Base-by-base conservation (phyloP, 176 grass and related monocot species). In the Oryza glumipatula region DNA sequence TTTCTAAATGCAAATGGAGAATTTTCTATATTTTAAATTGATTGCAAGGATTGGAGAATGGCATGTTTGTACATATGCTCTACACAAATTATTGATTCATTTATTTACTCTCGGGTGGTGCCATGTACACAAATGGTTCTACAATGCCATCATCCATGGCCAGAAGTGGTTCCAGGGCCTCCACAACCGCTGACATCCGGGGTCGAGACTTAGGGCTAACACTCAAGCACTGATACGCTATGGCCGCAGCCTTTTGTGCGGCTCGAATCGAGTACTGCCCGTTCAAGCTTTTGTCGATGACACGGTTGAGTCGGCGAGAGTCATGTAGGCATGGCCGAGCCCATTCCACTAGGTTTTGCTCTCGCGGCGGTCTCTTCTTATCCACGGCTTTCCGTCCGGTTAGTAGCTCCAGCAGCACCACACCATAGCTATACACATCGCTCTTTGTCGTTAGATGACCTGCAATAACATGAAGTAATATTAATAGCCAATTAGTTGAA, bases 271-370 rank as follows among this genome's bases (percentile, higher is more conserved):
- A 87, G 89, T 86, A 89, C 41, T 85, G 86, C 4, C 89, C 84
- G 7, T 65, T 70, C 21, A 94, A 24, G 8, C 33, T 80, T n/a
- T 35, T 52, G 39, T 94, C 92, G 77, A 94, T 73, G 52, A 85
- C 74, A 6, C 89, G 87, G 19, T 21, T n/a, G 1, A 94, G 89
- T 15, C 88, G 83, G 12, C 86, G 84, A 5, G 80, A 5, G 32
- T 89, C 85, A 23, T 74, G 83, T 0, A 92, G 87, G 68, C 78
- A 76, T 2, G 87, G 87, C 24, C 87, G 78, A 9, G 90, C 90
- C 92, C 92, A 94, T 1, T 94, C 87, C n/a, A 92, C 74, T 0
- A 94, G 81, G 77, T 76, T 92, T 10, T 92, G 92, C 54, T 94
- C 92, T 6, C 87, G 74, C 0, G 33, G 73, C 0, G 87, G 90